A percentile compares a stretch with the other conserved stretches of the same genome.
These are phyloP conservation scores for Chiua sp. DNA, from an alignment of 1,284 basidiomycete genomes.

Conservation along the genomic window DNA sequence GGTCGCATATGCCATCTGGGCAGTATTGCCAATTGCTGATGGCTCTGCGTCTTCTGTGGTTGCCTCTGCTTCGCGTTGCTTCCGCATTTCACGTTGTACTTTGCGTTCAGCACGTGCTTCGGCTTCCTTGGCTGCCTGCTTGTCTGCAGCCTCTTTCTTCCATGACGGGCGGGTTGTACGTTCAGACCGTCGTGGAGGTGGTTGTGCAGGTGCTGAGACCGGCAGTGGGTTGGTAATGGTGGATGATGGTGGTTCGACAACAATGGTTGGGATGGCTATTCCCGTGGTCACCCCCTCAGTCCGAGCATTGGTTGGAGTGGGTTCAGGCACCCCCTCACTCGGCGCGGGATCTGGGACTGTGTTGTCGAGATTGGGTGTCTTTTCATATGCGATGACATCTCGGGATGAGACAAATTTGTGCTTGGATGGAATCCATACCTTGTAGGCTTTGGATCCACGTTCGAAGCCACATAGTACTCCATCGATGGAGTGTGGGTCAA, in stretches of 20 bases:
- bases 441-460: not conserved
- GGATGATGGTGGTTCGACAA: too few relatives aligned
- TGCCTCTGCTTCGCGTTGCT: not conserved
- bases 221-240: too few relatives aligned
- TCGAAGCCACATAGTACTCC: not conserved
- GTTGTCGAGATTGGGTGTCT: not conserved
- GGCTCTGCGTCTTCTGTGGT: not conserved
- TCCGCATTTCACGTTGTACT: not conserved
- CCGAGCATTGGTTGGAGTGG: too few relatives aligned
- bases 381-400: not conserved
- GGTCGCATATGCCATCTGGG: not conserved
- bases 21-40: not conserved
- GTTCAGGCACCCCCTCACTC: too few relatives aligned
- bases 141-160: conserved; percentile 1
- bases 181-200: not conserved
- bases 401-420: not conserved
- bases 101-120: not conserved
- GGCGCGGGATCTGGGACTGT: too few relatives aligned
- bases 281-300: too few relatives aligned
- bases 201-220: not conserved
- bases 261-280: too few relatives aligned
- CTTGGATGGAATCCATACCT: not conserved
- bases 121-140: not conserved
- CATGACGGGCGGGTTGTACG: not conserved
- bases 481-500: conserved; percentile 3